Evolutionary conservation across 345 rosid species (phyloP), one percentile per base, ranked within the genome.

Genomic region (Bruguiera sexangula): DNA sequence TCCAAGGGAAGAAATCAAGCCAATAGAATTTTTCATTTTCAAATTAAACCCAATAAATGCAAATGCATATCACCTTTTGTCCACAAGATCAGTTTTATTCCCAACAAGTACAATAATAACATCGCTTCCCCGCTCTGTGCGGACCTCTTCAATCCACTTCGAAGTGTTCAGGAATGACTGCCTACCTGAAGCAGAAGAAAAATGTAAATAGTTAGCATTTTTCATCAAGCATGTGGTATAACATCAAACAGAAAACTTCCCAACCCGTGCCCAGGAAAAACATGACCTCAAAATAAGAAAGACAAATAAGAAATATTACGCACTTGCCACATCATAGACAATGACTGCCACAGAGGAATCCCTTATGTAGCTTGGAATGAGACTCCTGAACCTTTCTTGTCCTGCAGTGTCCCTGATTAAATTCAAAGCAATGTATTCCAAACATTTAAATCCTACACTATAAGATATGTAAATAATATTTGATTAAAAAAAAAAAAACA

Each of bases 131-230:
- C 96, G 82, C 82, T 91, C 95, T 52, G 89, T 85, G 69, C 96
- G 92, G 73, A 91, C 96, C 78, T 88, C 96, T 66, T 90, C 96
- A 65, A 88, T 86, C 96, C 96, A 90, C 75, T 88, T 90, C 29
- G 89, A 75, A 68, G 95, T 91, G 82, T 88, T 91, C 36, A 88
- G 80, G 75, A 91, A 88, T 1, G 96, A 88, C 62, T 88, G 96
- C 78, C 94, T 86, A 77, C 92, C 96, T 91, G 72, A 66, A 81
- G 21, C 29, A 27, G 13, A 26, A 63, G 73, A 71, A 70, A 37
- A 70, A 37, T 26, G 54, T 43, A 59, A 58, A 43, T 15, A 63
- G 27, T 11, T 13, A 63, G 62, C 13, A 43, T 70, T n/a, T 36
- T 57, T 65, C 72, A 73, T 43, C 37, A 58, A 61, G 36, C 70